Evolutionary conservation across 2,329 filamentous ascomycete genomes (phyloP).

Genomic region (Zasmidium citrigriseum): DNA sequence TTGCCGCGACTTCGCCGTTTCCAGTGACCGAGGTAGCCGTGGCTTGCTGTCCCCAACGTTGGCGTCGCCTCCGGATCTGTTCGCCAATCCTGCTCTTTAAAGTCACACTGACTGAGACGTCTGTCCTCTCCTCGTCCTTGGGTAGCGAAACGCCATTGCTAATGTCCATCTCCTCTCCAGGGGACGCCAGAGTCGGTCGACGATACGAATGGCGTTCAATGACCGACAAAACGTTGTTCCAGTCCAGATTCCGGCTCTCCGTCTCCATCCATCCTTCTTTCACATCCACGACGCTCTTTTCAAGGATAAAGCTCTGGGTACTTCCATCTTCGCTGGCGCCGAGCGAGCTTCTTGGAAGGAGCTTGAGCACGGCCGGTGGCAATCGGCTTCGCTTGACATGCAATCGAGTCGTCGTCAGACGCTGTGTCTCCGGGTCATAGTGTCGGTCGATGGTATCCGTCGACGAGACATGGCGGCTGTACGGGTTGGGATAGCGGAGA

Average conservation of each 20-base stretch:
- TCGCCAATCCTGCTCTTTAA: constrained; percentile 73
- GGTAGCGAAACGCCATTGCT: constrained; percentile 14
- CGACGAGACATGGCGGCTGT: constrained; percentile 77
- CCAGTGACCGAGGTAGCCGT: constrained; percentile 42
- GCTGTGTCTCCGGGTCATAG: constrained; percentile 72
- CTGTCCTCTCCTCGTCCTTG: constrained; percentile 52
- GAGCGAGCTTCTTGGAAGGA: constrained; percentile 69
- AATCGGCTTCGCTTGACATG: constrained; percentile 81
- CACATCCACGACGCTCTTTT: constrained; percentile 77
- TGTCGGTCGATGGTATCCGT: constrained; percentile 77
- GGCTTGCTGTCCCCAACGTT: constrained; percentile 39
- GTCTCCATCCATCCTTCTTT: constrained; percentile 81
- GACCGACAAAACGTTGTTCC: constrained; percentile 76
- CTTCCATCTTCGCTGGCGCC: constrained; percentile 58
- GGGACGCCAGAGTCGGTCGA: constrained; percentile 41
- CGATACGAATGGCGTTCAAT: constrained; percentile 74
- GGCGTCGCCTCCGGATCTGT: constrained; percentile 59
- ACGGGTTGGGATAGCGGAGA: constrained; percentile 84
- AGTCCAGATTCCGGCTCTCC: constrained; percentile 79
- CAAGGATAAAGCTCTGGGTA: constrained; percentile 77
- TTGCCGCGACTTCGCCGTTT: constrained; percentile 26
- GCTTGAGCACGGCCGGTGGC: constrained; percentile 71
- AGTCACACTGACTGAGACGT: constrained; percentile 72
- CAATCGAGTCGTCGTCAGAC: constrained; percentile 74
- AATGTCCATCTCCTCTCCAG: constrained; percentile 1